A percentile compares a stretch with the other conserved stretches of the same genome.
Evolutionary conservation across 139 green algal species (phyloP).

Genomic region (Chlamydomonas schloesseri): DNA sequence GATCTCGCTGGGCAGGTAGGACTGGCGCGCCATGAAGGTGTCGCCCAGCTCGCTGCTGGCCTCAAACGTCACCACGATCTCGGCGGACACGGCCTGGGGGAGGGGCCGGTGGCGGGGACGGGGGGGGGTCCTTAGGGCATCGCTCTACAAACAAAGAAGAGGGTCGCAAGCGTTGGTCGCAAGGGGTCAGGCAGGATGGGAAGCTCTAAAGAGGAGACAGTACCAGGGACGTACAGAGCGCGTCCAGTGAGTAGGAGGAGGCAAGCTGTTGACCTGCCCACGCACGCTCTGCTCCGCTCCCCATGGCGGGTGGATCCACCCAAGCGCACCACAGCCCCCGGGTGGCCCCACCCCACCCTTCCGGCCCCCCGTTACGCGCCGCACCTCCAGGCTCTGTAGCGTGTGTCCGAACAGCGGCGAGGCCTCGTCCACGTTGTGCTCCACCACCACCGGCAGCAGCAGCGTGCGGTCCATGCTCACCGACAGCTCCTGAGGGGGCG

Average conservation of each 20-base stretch:
- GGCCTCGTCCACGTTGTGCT: slow-evolving; percentile 91
- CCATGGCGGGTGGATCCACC: too few relatives aligned
- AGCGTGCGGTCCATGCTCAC: slow-evolving; percentile 76
- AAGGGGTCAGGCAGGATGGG: too few relatives aligned
- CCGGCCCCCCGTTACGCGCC: not conserved
- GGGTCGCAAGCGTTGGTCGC: too few relatives aligned
- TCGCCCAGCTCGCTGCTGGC: slow-evolving; percentile 84
- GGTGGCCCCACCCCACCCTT: not conserved
- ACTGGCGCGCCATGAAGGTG: slow-evolving; percentile 84
- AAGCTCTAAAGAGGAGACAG: too few relatives aligned
- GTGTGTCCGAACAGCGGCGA: slow-evolving; percentile 86
- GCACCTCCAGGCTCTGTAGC: slow-evolving; percentile 72
- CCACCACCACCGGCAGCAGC: slow-evolving; percentile 84
- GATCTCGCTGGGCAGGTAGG: slow-evolving; percentile 85
- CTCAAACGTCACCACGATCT: slow-evolving; percentile 91
- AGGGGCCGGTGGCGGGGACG: not conserved
- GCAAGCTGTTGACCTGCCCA: not conserved
- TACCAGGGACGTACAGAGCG: too few relatives aligned
- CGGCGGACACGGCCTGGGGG: slow-evolving; percentile 67
- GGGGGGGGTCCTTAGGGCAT: too few relatives aligned
- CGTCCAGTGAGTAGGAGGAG: too few relatives aligned
- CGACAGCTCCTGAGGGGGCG: slow-evolving; percentile 2
- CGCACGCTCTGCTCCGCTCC: not conserved
- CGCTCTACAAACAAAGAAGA: not conserved
- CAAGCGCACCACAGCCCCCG: too few relatives aligned